These are phyloP conservation scores for Oenanthe javanica DNA, from an alignment of 140 eudicot genomes.

Conservation along the genomic window DNA sequence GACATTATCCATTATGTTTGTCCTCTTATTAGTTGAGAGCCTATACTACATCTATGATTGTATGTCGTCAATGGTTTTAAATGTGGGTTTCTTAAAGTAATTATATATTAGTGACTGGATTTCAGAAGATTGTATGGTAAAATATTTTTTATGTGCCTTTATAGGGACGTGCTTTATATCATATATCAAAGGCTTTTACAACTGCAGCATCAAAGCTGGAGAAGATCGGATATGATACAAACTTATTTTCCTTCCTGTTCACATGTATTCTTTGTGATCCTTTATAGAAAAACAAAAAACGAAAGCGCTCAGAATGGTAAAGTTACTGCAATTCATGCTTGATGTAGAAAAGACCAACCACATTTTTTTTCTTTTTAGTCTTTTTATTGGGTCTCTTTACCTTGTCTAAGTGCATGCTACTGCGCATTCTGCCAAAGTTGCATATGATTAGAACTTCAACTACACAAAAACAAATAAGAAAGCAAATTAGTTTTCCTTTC, in stretches of 20 bases:
- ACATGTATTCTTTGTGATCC: neutral
- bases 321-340: neutral
- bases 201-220: conserved; percentile 78
- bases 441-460: neutral
- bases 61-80: neutral
- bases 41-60: neutral
- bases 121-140: neutral
- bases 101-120: too few species aligned
- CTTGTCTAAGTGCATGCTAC: neutral
- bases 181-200: conserved; percentile 79
- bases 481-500: neutral
- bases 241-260: neutral
- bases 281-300: neutral
- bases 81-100: neutral
- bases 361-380: neutral
- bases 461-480: neutral
- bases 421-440: neutral
- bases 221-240: conserved; percentile 81
- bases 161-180: conserved; percentile 80
- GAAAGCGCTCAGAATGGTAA: neutral
- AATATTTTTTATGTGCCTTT: conserved; percentile 10
- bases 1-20: neutral
- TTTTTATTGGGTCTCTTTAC: neutral
- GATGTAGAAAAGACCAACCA: neutral
- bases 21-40: neutral